These are phyloP conservation scores for Ruellia speciosa DNA, from an alignment of 305 asterid species.

Conservation along the genomic window DNA sequence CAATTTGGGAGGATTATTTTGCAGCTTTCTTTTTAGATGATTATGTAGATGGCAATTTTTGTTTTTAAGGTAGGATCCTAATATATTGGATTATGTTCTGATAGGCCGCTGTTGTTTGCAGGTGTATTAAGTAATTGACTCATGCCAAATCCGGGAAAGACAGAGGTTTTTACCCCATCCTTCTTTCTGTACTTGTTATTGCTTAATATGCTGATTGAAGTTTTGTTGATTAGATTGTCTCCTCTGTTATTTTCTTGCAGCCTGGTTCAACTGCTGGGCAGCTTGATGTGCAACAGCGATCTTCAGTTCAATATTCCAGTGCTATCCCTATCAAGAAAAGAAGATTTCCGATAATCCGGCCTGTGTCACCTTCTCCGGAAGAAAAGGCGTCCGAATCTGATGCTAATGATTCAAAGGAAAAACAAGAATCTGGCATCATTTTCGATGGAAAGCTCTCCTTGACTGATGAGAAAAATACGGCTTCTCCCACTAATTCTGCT, in stretches of 20 bases:
- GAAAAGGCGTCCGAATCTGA: conserved; percentile 24
- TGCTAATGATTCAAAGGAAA: conserved; percentile 25
- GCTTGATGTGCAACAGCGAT: conserved; percentile 27
- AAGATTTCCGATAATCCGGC: conserved; percentile 42
- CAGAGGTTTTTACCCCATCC: conserved; percentile 38
- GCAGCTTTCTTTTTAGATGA: conserved; percentile 5
- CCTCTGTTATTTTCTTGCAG: conserved; percentile 26
- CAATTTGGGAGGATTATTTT: background rate
- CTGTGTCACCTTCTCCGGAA: conserved; percentile 37
- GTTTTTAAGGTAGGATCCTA: background rate
- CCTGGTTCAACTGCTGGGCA: conserved; percentile 33
- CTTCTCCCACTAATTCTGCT: conserved; percentile 29
- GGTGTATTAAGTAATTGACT: conserved; percentile 22
- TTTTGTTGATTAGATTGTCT: conserved; percentile 20
- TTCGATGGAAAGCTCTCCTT: conserved; percentile 19
- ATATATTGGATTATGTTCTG: conserved; percentile 10
- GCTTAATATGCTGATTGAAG: conserved; percentile 15
- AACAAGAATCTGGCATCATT: conserved; percentile 24
- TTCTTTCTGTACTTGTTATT: conserved; percentile 10
- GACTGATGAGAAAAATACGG: conserved; percentile 1
- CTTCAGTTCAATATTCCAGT: conserved; percentile 36
- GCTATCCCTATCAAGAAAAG: conserved; percentile 75
- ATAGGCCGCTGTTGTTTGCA: conserved; percentile 20
- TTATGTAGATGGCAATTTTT: background rate
- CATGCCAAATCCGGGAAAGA: conserved; percentile 46